phyloP scores from a whole-genome alignment of 441 rosid genomes.

The Viola pubescens region DNA sequence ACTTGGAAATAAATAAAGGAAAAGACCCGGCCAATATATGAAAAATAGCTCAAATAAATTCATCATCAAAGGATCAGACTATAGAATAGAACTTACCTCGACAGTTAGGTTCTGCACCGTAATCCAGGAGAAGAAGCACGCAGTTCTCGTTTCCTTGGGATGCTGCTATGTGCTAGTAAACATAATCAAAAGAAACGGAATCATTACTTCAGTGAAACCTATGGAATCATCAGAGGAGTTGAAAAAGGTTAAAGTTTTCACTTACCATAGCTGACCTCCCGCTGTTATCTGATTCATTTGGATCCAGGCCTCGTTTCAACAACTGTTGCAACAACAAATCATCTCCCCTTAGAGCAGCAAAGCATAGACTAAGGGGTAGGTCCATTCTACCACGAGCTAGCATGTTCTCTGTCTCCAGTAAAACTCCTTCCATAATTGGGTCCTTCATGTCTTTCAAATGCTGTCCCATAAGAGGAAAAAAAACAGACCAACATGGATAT shows the following conservation, averaged over 20 bases:
- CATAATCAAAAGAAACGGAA: neutral
- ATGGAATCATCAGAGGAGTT: neutral
- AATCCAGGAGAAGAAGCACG: slow-evolving; percentile 51
- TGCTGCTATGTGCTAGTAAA: slow-evolving; percentile 61
- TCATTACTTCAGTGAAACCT: neutral
- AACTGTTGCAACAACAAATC: slow-evolving; percentile 46
- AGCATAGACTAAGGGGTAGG: slow-evolving; percentile 59
- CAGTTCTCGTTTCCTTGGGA: slow-evolving; percentile 59
- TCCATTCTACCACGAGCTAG: slow-evolving; percentile 65
- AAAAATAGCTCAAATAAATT: no score
- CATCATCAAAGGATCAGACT: neutral
- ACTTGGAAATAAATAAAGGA: neutral
- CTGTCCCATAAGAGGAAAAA: slow-evolving; percentile 25
- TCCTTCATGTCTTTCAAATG: slow-evolving; percentile 57
- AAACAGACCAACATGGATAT: neutral
- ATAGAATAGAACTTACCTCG: slow-evolving; percentile 39
- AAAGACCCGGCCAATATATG: no score
- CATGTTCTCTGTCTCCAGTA: slow-evolving; percentile 60
- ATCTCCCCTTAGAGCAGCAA: slow-evolving; percentile 59
- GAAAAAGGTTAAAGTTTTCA: slow-evolving; percentile 4
- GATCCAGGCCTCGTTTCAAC: slow-evolving; percentile 57
- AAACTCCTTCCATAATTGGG: slow-evolving; percentile 52
- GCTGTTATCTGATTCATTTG: slow-evolving; percentile 65
- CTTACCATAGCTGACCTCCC: slow-evolving; percentile 63
- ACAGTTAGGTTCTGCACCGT: slow-evolving; percentile 48